phyloP scores from a whole-genome alignment of 2,329 filamentous ascomycete species.

The Diaporthe australafricana region DNA sequence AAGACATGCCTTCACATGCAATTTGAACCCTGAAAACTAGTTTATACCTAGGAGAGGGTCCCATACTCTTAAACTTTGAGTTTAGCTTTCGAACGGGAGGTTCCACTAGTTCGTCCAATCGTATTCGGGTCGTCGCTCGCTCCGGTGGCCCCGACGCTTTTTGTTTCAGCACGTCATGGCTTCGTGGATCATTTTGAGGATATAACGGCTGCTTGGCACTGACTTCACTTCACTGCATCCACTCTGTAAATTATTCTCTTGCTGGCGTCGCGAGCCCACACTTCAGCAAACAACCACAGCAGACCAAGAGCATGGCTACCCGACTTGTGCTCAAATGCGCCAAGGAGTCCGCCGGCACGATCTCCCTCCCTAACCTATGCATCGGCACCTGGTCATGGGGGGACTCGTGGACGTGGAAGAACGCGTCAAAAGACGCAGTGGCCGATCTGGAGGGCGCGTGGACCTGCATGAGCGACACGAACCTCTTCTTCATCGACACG shows the following conservation, averaged over 20 bases:
- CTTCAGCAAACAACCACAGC: not conserved
- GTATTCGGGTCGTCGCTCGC: not conserved
- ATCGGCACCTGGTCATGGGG: constrained; percentile 89
- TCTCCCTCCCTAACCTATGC: constrained; percentile 60
- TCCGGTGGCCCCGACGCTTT: not conserved
- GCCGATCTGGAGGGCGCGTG: constrained; percentile 70
- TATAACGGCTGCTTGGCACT: too few species aligned
- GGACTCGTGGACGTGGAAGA: constrained; percentile 75
- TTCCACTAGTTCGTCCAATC: constrained; percentile 14
- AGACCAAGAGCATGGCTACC: constrained; percentile 26
- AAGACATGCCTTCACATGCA: too few species aligned
- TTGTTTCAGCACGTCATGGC: constrained; percentile 5
- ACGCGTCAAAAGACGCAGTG: constrained; percentile 80
- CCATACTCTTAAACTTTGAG: not conserved
- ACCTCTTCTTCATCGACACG: constrained; percentile 56
- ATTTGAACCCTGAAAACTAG: too few species aligned
- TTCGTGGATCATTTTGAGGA: not conserved
- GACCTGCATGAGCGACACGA: constrained; percentile 48
- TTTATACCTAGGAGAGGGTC: not conserved
- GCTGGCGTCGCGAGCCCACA: too few species aligned
- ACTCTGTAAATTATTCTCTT: not conserved
- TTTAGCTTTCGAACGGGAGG: not conserved
- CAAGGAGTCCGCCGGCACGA: constrained; percentile 37
- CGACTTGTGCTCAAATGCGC: constrained; percentile 39
- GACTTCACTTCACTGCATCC: not conserved